Conservation (phyloP, 768 basidiomycete species). For the Serendipita sp. region DNA sequence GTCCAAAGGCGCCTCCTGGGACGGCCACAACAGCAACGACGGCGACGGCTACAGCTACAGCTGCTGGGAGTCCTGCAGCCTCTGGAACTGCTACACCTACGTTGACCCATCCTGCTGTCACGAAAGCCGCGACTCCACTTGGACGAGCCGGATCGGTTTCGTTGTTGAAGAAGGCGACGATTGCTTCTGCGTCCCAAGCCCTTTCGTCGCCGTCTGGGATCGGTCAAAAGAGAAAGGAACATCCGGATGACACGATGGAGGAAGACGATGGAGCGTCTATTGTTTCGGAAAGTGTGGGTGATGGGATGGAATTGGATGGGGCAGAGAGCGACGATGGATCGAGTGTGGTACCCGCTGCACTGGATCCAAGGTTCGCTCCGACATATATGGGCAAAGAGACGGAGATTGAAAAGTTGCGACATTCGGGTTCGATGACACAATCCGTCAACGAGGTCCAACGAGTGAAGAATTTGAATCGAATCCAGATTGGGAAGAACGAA, state of each 20-base stretch:
- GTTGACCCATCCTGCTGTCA: neutral
- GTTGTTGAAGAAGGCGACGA: conserved; percentile 12
- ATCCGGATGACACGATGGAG: conserved; percentile 38
- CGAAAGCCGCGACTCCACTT: conserved; percentile 5
- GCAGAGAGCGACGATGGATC: conserved; percentile 33
- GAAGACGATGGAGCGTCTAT: conserved; percentile 39
- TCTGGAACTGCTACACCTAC: neutral
- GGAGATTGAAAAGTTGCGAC: conserved; percentile 96
- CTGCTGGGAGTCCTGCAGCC: conserved; percentile 10
- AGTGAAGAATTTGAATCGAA: conserved; percentile 93
- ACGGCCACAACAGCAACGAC: conserved; percentile 13
- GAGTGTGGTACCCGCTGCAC: conserved; percentile 30
- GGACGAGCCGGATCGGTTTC: conserved; percentile 7
- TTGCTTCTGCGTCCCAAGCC: conserved; percentile 6
- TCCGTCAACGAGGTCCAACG: conserved; percentile 94
- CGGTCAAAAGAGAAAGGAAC: conserved; percentile 47
- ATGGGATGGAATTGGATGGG: conserved; percentile 27
- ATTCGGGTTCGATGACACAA: conserved; percentile 98
- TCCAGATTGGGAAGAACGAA: conserved; percentile 92
- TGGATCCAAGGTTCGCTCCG: conserved; percentile 35
- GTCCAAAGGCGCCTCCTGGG: conserved; percentile 59
- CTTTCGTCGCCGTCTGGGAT: conserved; percentile 8
- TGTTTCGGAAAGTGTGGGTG: conserved; percentile 52
- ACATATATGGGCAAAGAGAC: conserved; percentile 80
- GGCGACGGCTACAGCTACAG: conserved; percentile 13